Base-by-base conservation (phyloP, 2,329 filamentous ascomycete genomes). In the Alternaria sp. region DNA sequence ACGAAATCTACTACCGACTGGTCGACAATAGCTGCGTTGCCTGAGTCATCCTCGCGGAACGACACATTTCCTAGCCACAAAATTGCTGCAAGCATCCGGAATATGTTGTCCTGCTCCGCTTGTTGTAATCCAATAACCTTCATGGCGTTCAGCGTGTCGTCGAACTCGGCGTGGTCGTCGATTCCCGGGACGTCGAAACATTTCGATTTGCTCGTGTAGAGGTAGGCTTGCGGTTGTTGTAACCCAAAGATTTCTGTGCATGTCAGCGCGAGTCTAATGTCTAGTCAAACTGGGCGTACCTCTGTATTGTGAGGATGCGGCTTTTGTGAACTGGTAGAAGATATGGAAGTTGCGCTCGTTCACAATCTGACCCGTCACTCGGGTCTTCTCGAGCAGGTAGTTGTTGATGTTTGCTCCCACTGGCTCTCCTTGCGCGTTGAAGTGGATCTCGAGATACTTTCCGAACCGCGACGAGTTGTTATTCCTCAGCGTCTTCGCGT, bases 291-390 rank as follows among this genome's bases (percentile, higher is more conserved):
- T 46, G 20, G 18, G 10, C 76, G 63, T 80, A 86, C 84, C 84
- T 78, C 93, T 87, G 81, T 98, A 96, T 63, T 91, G 88, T 71
- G 91, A 87, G n/a, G 94, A 92, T 10, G 95, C 95, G 5, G 92
- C 94, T 82, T 98, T 99, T 50, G 96, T 93, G 81, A 98, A 97
- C 81, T 99, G 96, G 82, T 99, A 99, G 81, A 99, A 99, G 75
- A 99, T 98, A 82, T 99, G 96, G 81, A 99, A 99, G 82, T 97
- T 98, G 72, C 96, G 89, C 86, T 99, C 96, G 79, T 97, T 97
- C 62, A 84, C 86, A 72, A 98, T 98, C 83, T 98, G 96, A 15
- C 95, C 94, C 10, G 97, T 94, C 18, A 99, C 96, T 83, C 96
- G 88, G 51, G 93, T 90, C 85, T 98, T 98, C 80, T 99, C 96